A percentile compares a stretch with the other conserved stretches of the same genome.
These are phyloP conservation scores for Priceomyces carsonii DNA, from an alignment of 805 yeast species.

Conservation along the genomic window DNA sequence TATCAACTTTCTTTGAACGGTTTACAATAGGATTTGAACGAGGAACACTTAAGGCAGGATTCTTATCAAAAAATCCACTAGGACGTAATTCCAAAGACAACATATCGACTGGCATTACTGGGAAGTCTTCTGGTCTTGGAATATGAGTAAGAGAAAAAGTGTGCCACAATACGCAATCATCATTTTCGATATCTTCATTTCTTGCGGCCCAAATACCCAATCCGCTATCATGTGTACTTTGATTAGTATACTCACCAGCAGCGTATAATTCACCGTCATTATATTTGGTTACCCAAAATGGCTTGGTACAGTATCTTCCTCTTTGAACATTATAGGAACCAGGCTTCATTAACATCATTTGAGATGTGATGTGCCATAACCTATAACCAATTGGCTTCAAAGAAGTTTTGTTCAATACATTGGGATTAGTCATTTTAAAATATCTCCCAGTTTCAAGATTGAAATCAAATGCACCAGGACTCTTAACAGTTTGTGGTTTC, in stretches of 20 bases:
- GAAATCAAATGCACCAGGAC: conserved; percentile 71
- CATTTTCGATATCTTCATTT: conserved; percentile 66
- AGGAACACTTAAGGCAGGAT: conserved; percentile 79
- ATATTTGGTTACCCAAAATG: conserved; percentile 81
- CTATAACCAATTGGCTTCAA: conserved; percentile 77
- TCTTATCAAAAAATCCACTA: conserved; percentile 70
- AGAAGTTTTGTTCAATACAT: conserved; percentile 65
- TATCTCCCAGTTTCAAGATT: conserved; percentile 75
- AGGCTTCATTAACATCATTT: conserved; percentile 67
- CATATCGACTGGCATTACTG: conserved; percentile 85
- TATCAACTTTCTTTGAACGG: conserved; percentile 51
- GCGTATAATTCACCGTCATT: conserved; percentile 71
- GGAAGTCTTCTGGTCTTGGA: conserved; percentile 85
- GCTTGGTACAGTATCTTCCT: conserved; percentile 75
- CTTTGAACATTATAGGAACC: conserved; percentile 67
- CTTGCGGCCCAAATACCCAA: conserved; percentile 71
- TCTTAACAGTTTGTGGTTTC: conserved; percentile 64
- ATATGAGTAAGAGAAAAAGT: conserved; percentile 80
- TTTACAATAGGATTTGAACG: conserved; percentile 67
- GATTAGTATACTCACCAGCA: conserved; percentile 87
- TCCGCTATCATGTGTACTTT: conserved; percentile 70
- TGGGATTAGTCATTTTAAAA: conserved; percentile 73
- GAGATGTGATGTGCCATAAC: conserved; percentile 70
- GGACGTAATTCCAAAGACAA: conserved; percentile 67
- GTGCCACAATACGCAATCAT: conserved; percentile 78